Base-by-base conservation (phyloP, 768 basidiomycete species). In the Daedalea quercina region DNA sequence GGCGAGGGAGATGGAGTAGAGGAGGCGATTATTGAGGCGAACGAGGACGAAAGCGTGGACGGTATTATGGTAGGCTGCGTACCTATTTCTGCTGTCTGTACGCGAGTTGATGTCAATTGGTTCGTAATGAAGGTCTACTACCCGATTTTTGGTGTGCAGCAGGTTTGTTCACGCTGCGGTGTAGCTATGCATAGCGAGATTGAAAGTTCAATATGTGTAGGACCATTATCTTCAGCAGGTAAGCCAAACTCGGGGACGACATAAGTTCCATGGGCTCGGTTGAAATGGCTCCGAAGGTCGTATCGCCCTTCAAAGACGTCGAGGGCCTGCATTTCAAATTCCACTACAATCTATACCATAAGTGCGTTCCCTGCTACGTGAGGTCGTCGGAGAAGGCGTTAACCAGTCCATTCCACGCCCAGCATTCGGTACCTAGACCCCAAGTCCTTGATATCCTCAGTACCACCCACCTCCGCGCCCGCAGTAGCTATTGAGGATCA, bases 141-240 rank as follows among this genome's bases (percentile, higher is more conserved):
- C 70, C 96, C 96, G 1, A 95, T 97, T 58, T 96, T 90, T 63
- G 95, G 95, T 22, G 81, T 76, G 33, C 84, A 83, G 55, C 91
- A 92, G 82, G 90, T 90, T 60, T 56, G 83, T 72, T n/a, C n/a
- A n/a, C n/a, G n/a, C 35, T 53, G 12, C 25, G 37, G 8, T 19
- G 15, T 19, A 15, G 20, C 60, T 3, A 26, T 3, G 8, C 4
- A 9, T 3, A 22, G 17, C 44, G 13, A 44, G 33, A 51, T 51
- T 47, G 31, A 47, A 11, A 33, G 23, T 22, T 11, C 17, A n/a
- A 23, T 19, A 35, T 33, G 15, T 22, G 22, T 15, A 97, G 85
- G 96, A 97, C 65, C 92, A 95, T 65, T 99, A 99, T 68, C 74
- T 99, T 51, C 96, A 99, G 69, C 95, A 97, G 74, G 88, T 85